Base-by-base conservation (phyloP, 768 basidiomycete genomes). In the Panus rudis region DNA sequence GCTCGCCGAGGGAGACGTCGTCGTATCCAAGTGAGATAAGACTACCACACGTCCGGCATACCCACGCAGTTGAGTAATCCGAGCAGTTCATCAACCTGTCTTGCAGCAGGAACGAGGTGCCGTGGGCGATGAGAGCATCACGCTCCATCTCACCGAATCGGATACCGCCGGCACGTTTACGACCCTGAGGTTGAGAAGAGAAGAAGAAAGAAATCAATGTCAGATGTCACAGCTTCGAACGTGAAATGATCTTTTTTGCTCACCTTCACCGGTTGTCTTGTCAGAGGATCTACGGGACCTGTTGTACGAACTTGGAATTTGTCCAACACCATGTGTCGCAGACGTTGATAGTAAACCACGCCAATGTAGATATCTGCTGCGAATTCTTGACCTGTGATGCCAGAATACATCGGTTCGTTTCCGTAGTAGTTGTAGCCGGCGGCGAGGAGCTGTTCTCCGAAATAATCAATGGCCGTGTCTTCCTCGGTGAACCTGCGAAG, bases 131-230 rank as follows among this genome's bases (percentile, higher is more conserved):
- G 40, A 99, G 76, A 10, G 96, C 96, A 60, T 99, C 96, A 41
- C 96, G 87, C 65, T 99, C 96, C 96, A 99, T 99, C 70, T 99
- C 96, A 55, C 96, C 96, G 61, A 99, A 98, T 43, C 96, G 92
- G 58, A 99, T 99, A 57, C 96, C 96, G 55, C 96, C 96, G 33
- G 89, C 91, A 42, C 92, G 87, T 77, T 97, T 98, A 48, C 96
- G 87, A 44, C 96, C 96, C 92, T 61, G 33, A 22, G 51, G 31
- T 37, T 17, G 43, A 42, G 37, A 35, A 35, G 33, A 8, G 6
- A 17, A 20, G 6, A 20, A 17, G 33, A 34, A 38, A 30, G 43
- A 39, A 17, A 51, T 37, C 20, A 42, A 20, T 17, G 13, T 5
- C 21, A 19, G 40, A 8, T 31, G 45, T 32, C 38, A 23, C 35